Evolutionary conservation across 2,329 filamentous ascomycete species (phyloP).

Genomic region (Talaromyces funiculosus): DNA sequence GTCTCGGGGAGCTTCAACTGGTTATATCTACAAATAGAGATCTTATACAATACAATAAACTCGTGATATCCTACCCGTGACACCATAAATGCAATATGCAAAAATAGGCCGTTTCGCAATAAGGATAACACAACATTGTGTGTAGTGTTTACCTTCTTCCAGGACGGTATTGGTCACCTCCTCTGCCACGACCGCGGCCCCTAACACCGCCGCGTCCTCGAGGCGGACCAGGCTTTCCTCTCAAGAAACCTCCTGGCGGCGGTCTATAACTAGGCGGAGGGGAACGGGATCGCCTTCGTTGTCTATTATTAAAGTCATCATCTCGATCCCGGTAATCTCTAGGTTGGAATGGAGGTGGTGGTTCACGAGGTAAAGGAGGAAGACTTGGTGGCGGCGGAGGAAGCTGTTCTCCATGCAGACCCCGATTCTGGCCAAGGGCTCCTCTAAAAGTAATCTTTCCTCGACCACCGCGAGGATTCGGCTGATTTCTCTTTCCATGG

Average conservation of each 20-base stretch:
- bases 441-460: constrained; percentile 32
- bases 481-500: constrained; percentile 17
- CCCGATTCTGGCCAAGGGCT: constrained; percentile 25
- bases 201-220: constrained; percentile 17
- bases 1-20: neutral
- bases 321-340: constrained; percentile 26
- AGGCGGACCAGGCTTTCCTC: neutral
- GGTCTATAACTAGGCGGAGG: constrained; percentile 16
- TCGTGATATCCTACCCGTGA: neutral
- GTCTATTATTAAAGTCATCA: constrained; percentile 18
- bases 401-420: constrained; percentile 17
- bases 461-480: constrained; percentile 18
- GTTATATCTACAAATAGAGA: neutral
- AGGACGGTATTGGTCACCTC: constrained; percentile 25
- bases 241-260: neutral
- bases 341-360: constrained; percentile 3
- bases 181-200: constrained; percentile 17
- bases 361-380: constrained; percentile 13
- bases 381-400: constrained; percentile 4
- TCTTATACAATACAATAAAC: neutral
- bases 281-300: constrained; percentile 29
- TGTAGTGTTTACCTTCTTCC: constrained; percentile 1
- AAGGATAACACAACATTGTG: neutral
- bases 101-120: neutral
- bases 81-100: neutral